Evolutionary conservation across 805 yeast species (phyloP).

Genomic region (Yamadazyma philogaea): DNA sequence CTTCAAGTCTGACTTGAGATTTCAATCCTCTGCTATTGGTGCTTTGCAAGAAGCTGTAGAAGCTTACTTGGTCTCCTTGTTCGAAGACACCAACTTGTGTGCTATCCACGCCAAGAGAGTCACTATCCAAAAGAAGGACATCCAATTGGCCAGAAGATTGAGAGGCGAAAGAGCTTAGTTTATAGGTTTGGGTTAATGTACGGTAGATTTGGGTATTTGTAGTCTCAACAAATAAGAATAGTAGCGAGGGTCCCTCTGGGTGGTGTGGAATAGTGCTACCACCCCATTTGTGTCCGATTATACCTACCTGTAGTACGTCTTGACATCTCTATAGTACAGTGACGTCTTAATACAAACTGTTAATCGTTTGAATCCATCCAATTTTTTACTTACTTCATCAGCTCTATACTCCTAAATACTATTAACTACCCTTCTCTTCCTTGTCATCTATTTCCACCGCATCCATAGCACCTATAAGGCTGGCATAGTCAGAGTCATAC

Average conservation of each 20-base stretch:
- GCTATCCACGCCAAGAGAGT: conserved; percentile 99
- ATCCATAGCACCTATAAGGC: conserved; percentile 7
- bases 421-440: not conserved
- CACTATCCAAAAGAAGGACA: conserved; percentile 97
- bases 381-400: too few relatives aligned
- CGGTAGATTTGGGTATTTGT: not conserved
- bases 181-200: conserved; percentile 1
- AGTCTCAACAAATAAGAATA: not conserved
- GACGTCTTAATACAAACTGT: too few relatives aligned
- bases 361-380: too few relatives aligned
- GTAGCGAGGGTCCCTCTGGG: not conserved
- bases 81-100: conserved; percentile 97
- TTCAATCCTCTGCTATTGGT: conserved; percentile 96
- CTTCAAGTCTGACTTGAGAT: conserved; percentile 88
- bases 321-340: too few relatives aligned
- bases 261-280: not conserved
- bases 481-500: not conserved
- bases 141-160: conserved; percentile 95
- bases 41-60: conserved; percentile 98
- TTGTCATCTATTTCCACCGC: conserved; percentile 1
- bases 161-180: conserved; percentile 89
- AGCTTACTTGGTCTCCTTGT: conserved; percentile 93
- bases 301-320: too few relatives aligned
- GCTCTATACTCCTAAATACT: too few relatives aligned
- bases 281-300: too few relatives aligned